Evolutionary conservation across 1,284 basidiomycete species (phyloP), one percentile per base, ranked within the genome.

Genomic region (Apiotrichum brassicae): DNA sequence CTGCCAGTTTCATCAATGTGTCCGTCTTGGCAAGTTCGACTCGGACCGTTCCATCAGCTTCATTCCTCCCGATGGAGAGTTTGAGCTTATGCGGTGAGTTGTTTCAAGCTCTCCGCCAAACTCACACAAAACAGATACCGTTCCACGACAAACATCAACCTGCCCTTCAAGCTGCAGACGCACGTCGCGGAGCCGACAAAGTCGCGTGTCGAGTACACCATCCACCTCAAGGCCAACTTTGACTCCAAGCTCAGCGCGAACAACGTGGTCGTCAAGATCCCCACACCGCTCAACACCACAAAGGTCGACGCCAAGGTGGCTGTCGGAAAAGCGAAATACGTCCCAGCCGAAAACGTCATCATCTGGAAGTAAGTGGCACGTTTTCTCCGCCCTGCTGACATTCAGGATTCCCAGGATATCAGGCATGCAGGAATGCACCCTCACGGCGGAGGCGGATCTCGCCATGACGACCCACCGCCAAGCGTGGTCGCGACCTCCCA

Each of bases 1-100:
- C 68, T 97, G 94, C 71, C 87, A 90, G 56, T 98, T 98, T 78
- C 95, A 99, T 64, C 95, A 98, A 73, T 99, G 95, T 72, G 95
- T 98, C 35, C 83, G 90, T 52, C 76, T 98, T 35, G 85, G 86
- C 59, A 92, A 93, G 72, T 97, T 97, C 70, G 93, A 97, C 68
- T 84, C 86, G 14, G 86, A 85, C 56, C 80, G 94, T 36, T 90
- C 87, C 4, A 97, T 98, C 75, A 89, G 85, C 62, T 98, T 98
- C 71, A 85, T 98, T 41, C 95, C 95, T 1, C 95, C 95, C 1
- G 95, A 99, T 66, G 95, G 95, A 35, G 95, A 98, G 70, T 99
- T 98, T 65, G 95, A 98, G 73, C 78, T 99, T 35, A 98, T 99
- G 95, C 81, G 84, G 87, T 86, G 48, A 53, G 77, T 70, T 53